Percentiles rank a stretch among this genome's conserved stretches.
These are phyloP conservation scores for Globisporangium spiculum DNA, from an alignment of 352 stramenopile genomes.

Conservation along the genomic window DNA sequence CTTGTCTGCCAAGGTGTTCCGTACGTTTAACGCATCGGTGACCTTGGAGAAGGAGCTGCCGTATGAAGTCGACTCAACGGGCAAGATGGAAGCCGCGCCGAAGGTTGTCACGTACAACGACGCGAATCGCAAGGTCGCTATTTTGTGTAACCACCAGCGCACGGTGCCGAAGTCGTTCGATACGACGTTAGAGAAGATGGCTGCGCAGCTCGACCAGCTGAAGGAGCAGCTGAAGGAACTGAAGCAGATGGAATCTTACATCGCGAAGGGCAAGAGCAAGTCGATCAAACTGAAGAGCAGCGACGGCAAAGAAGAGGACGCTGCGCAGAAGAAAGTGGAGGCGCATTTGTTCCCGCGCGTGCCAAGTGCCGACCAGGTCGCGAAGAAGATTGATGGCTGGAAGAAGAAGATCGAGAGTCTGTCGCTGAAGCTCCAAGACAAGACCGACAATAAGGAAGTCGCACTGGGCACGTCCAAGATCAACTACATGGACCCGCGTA, in stretches of 20 bases:
- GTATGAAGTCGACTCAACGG: slow-evolving; percentile 46
- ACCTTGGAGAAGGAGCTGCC: slow-evolving; percentile 98
- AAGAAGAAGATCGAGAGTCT: slow-evolving; percentile 92
- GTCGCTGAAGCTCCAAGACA: slow-evolving; percentile 95
- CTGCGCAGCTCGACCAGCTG: slow-evolving; percentile 89
- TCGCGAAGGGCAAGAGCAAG: slow-evolving; percentile 88
- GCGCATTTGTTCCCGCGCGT: slow-evolving; percentile 93
- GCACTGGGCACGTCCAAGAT: slow-evolving; percentile 99
- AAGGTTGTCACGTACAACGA: slow-evolving; percentile 99
- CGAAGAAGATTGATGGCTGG: slow-evolving; percentile 93
- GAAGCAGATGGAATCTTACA: slow-evolving; percentile 87
- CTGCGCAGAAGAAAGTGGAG: slow-evolving; percentile 89
- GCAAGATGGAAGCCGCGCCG: slow-evolving; percentile 64
- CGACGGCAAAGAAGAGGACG: slow-evolving; percentile 81
- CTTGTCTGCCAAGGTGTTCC: slow-evolving; percentile 99
- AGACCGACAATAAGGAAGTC: slow-evolving; percentile 99
- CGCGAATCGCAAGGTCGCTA: slow-evolving; percentile 99
- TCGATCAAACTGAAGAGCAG: slow-evolving; percentile 90
- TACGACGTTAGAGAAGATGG: slow-evolving; percentile 93
- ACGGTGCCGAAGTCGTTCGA: slow-evolving; percentile 98
- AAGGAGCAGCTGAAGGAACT: slow-evolving; percentile 95
- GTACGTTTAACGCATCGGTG: slow-evolving; percentile 99
- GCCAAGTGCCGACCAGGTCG: slow-evolving; percentile 92
- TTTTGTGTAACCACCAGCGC: slow-evolving; percentile 99
- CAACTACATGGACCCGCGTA: slow-evolving; percentile 99